Percentiles rank a stretch among this genome's conserved stretches.
phyloP scores from a whole-genome alignment of 169 alveolate species.

The Hepatocystis sp. region DNA sequence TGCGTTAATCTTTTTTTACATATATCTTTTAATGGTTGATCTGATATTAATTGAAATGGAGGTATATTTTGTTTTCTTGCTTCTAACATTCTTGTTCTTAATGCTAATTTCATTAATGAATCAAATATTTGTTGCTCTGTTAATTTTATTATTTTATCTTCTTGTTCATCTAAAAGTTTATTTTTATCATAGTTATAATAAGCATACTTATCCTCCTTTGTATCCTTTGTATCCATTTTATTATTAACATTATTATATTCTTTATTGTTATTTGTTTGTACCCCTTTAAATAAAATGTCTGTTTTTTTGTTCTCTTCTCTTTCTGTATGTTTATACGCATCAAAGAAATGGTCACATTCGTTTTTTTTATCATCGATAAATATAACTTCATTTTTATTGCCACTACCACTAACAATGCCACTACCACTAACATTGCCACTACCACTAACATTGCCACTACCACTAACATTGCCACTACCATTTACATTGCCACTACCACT shows the following conservation, averaged over 20 bases:
- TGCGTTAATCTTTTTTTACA: conserved; percentile 50
- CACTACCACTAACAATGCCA: no score
- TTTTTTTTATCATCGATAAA: neutral
- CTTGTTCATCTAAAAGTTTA: conserved; percentile 6
- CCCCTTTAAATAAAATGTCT: neutral
- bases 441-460: no score
- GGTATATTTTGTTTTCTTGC: conserved; percentile 75
- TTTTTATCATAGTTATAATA: conserved; percentile 34
- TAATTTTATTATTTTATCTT: conserved; percentile 25
- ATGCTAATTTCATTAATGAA: conserved; percentile 33
- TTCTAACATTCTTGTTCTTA: conserved; percentile 74
- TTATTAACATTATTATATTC: no score
- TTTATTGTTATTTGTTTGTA: no score
- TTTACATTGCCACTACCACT: neutral
- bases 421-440: no score
- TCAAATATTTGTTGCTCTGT: conserved; percentile 53
- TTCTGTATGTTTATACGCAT: conserved; percentile 2
- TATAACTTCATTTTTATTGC: no score
- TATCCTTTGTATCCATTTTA: no score
- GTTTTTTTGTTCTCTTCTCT: no score
- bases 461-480: no score
- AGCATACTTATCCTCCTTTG: no score
- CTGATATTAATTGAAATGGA: conserved; percentile 73
- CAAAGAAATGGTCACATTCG: no score
- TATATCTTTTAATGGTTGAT: conserved; percentile 72